These are phyloP conservation scores for Penicillium sp. DNA, from an alignment of 2,329 filamentous ascomycete species.

Conservation along the genomic window DNA sequence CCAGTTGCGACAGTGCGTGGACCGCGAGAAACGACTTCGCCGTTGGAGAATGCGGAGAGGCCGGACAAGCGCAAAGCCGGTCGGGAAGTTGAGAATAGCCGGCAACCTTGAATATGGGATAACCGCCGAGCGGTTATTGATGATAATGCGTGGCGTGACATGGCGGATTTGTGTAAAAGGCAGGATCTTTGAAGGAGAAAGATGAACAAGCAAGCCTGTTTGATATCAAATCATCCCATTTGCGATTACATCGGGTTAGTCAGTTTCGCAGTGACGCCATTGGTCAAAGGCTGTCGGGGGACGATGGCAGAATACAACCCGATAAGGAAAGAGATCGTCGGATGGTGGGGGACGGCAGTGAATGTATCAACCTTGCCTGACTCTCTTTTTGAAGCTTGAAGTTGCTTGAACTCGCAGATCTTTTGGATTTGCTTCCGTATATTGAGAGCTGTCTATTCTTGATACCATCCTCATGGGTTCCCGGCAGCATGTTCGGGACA, in stretches of 20 bases:
- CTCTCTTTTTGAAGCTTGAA: background rate
- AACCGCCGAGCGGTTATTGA: slow-evolving; percentile 26
- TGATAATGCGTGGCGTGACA: slow-evolving; percentile 33
- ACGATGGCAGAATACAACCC: slow-evolving; percentile 27
- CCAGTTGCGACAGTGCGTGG: slow-evolving; percentile 7
- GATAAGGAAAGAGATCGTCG: slow-evolving; percentile 8
- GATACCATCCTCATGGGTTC: slow-evolving; percentile 27
- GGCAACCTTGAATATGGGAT: slow-evolving; percentile 17
- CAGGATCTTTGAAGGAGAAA: background rate
- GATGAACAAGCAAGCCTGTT: slow-evolving; percentile 14
- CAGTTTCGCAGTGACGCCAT: slow-evolving; percentile 30
- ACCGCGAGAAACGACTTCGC: slow-evolving; percentile 23
- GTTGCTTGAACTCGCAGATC: background rate
- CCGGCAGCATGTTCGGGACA: slow-evolving; percentile 27
- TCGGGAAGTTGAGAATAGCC: slow-evolving; percentile 27
- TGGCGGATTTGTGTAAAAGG: slow-evolving; percentile 16
- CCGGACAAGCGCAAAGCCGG: slow-evolving; percentile 28
- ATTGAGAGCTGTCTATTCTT: background rate
- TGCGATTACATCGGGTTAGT: slow-evolving; percentile 30
- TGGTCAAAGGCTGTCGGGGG: slow-evolving; percentile 29
- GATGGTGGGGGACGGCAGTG: slow-evolving; percentile 16
- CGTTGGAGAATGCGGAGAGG: slow-evolving; percentile 33
- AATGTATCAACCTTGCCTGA: background rate
- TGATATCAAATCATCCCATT: slow-evolving; percentile 25
- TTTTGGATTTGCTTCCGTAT: background rate